A percentile compares a stretch with the other conserved stretches of the same genome.
Evolutionary conservation across 2,329 filamentous ascomycete genomes (phyloP).

Genomic region (Colletotrichum agaves): DNA sequence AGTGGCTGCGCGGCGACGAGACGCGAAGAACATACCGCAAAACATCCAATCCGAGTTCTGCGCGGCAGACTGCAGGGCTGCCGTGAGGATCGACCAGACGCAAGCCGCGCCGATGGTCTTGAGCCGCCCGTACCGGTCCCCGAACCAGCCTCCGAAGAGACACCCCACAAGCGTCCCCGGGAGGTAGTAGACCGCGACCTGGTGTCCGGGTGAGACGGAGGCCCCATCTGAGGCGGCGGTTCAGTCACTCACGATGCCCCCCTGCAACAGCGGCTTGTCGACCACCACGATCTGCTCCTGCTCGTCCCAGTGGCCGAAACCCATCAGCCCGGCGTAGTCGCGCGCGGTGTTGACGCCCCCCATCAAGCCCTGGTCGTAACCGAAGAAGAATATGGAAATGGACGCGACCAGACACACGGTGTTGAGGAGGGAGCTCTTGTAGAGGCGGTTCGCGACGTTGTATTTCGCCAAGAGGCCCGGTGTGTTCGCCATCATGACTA

Average conservation of each 20-base stretch:
- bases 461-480: constrained; percentile 15
- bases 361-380: constrained; percentile 67
- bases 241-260: constrained; percentile 63
- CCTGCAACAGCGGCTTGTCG: constrained; percentile 63
- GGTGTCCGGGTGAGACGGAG: neutral
- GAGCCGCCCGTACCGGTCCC: constrained; percentile 71
- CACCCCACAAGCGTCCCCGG: constrained; percentile 69
- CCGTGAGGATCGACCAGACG: constrained; percentile 69
- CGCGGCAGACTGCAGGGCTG: constrained; percentile 72
- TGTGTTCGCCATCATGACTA: constrained; percentile 1
- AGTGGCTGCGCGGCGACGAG: neutral
- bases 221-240: constrained; percentile 59
- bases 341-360: constrained; percentile 74
- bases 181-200: constrained; percentile 57
- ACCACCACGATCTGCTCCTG: constrained; percentile 61
- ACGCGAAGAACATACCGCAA: constrained; percentile 42
- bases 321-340: constrained; percentile 73
- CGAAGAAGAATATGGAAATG: constrained; percentile 76
- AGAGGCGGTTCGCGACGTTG: constrained; percentile 59
- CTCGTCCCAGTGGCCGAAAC: constrained; percentile 68
- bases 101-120: constrained; percentile 70
- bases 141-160: constrained; percentile 70
- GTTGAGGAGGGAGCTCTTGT: constrained; percentile 67
- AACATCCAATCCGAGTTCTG: constrained; percentile 78
- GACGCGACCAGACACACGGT: constrained; percentile 72